Evolutionary conservation across 345 rosid species (phyloP).

Genomic region (Bretschneidera sinensis): DNA sequence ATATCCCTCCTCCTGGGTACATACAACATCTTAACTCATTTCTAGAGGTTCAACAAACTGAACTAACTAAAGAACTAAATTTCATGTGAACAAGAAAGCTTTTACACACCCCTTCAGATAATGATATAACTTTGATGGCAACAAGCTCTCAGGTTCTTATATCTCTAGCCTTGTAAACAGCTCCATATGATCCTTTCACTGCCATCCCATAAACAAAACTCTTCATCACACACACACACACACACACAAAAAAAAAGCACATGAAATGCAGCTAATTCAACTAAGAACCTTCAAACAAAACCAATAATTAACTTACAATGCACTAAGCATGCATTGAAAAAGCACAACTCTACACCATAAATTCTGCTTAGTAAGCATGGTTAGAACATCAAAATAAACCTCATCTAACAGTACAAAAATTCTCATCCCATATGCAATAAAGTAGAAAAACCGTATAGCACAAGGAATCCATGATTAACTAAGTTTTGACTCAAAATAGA

Average conservation of each 20-base stretch:
- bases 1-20: constrained; percentile 88
- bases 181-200: constrained; percentile 98
- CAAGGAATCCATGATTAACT: too few species aligned
- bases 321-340: neutral
- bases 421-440: too few species aligned
- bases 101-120: constrained; percentile 77
- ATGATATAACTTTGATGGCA: constrained; percentile 92
- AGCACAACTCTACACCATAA: neutral
- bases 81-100: constrained; percentile 12
- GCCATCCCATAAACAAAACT: constrained; percentile 24
- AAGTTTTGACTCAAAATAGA: too few species aligned
- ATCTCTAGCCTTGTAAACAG: constrained; percentile 98
- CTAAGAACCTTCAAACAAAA: neutral
- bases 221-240: neutral
- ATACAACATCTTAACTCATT: constrained; percentile 12
- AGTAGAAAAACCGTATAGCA: too few species aligned
- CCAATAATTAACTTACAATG: neutral
- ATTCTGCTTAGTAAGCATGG: neutral
- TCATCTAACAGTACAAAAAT: too few species aligned
- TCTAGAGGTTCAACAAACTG: constrained; percentile 1
- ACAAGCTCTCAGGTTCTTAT: constrained; percentile 90
- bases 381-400: too few species aligned
- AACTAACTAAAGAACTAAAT: constrained; percentile 2
- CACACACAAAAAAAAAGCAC: neutral
- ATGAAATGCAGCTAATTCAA: constrained; percentile 9